Evolutionary conservation across 176 grass and related monocot genomes (phyloP).

Genomic region (Juncus inflexus): DNA sequence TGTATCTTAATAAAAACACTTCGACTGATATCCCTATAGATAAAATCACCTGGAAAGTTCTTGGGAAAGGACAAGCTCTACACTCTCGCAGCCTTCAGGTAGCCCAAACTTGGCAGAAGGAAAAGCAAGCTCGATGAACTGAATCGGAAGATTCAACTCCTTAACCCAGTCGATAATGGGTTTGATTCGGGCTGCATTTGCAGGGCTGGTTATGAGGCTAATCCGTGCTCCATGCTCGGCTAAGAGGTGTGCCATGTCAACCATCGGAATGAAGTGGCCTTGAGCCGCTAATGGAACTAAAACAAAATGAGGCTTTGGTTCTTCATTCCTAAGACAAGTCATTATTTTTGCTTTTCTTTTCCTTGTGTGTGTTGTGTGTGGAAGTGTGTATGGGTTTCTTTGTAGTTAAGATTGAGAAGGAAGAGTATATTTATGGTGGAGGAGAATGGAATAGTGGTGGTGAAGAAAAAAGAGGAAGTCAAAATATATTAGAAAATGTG

Average conservation of each 20-base stretch:
- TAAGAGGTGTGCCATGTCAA: constrained; percentile 51
- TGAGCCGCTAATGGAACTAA: constrained; percentile 40
- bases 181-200: constrained; percentile 33
- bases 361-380: neutral
- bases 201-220: constrained; percentile 44
- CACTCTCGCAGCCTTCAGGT: constrained; percentile 41
- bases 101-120: constrained; percentile 36
- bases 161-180: constrained; percentile 29
- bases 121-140: constrained; percentile 31
- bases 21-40: no score
- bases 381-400: no score
- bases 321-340: neutral
- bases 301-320: constrained; percentile 31
- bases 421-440: no score
- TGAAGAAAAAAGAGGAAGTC: no score
- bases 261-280: constrained; percentile 56
- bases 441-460: no score
- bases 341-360: neutral
- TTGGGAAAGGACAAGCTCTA: constrained; percentile 13
- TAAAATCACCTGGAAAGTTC: constrained; percentile 5
- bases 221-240: constrained; percentile 41
- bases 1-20: no score
- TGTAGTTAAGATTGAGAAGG: no score
- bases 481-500: no score
- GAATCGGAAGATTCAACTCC: neutral